phyloP scores from a whole-genome alignment of 2,329 filamentous ascomycete genomes.

The Septoria linicola region DNA sequence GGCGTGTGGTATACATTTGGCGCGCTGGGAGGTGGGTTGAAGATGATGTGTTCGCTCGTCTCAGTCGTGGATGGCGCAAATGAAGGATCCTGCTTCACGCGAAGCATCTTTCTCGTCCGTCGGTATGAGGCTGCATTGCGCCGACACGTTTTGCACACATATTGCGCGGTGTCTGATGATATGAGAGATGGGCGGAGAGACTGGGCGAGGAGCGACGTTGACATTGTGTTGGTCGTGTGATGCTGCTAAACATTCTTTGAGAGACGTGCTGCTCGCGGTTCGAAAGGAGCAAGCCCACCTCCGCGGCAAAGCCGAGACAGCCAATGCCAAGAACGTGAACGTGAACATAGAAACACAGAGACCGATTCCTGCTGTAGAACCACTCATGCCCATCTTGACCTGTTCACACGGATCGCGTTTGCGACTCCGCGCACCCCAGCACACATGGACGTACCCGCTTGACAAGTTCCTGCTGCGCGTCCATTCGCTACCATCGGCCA shows the following conservation, averaged over 20 bases:
- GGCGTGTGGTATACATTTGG: conserved; percentile 66
- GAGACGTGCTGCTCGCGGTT: background rate
- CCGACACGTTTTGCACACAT: conserved; percentile 35
- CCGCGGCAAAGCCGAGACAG: conserved; percentile 11
- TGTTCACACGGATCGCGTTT: too few relatives aligned
- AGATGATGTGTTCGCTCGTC: conserved; percentile 57
- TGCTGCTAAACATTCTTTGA: conserved; percentile 6
- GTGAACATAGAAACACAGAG: too few relatives aligned
- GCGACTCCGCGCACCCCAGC: too few relatives aligned
- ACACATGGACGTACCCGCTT: too few relatives aligned
- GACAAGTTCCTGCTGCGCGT: too few relatives aligned
- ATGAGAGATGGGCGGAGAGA: conserved; percentile 27
- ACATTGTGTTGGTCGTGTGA: conserved; percentile 27
- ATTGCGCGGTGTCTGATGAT: conserved; percentile 25
- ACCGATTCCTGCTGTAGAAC: too few relatives aligned
- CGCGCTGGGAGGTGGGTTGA: conserved; percentile 64
- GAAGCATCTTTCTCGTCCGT: conserved; percentile 48
- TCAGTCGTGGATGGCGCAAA: conserved; percentile 40
- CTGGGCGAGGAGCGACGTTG: conserved; percentile 25
- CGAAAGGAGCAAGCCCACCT: conserved; percentile 13
- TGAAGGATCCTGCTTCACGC: conserved; percentile 46
- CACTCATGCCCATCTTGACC: too few relatives aligned
- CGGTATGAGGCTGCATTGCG: conserved; percentile 48
- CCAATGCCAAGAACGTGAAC: too few relatives aligned
- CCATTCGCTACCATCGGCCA: too few relatives aligned